Evolutionary conservation across 2,329 filamentous ascomycete genomes (phyloP), one percentile per base, ranked within the genome.

Genomic region (Corniculantispora saksenae): DNA sequence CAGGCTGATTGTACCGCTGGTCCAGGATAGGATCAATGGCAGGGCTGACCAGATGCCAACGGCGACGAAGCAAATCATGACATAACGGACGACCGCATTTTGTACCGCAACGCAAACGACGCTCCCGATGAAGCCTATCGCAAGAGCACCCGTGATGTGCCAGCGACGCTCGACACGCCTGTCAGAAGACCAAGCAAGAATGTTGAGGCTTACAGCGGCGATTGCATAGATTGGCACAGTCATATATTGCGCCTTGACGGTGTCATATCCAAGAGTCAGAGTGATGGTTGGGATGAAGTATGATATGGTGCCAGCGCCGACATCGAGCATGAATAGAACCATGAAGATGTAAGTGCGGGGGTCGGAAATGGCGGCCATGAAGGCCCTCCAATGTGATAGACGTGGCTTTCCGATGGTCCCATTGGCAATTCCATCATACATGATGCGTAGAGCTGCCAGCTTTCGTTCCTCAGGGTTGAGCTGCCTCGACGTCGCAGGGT

Each of bases 401-500:
- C 71, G 66, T 53, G 64, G 56, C 15, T 71, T 72, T 29, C 72
- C 73, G n/a, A 71, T 70, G 2, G 67, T 68, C 25, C 73, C 72
- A 1, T 76, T 75, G 17, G 74, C 73, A 32, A 81, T 75, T 54
- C 78, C 77, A 58, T 81, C 81, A 9, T 78, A 6, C 79, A 84
- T 86, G 72, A 91, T 81, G 7, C 89, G 84, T 1, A 86, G 84
- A 66, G 86, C 83, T 0, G 86, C 86, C 1, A 89, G 76, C 38
- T 86, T 84, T 64, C 87, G 88, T 72, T 91, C 87, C 53, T 86
- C 86, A 13, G 81, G 77, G 0, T 80, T 81, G 2, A 91, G 81
- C 85, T 87, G 90, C 35, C 79, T 77, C 0, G 88, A 88, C 0
- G 86, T 88, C 51, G 82, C 84, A 0, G 89, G 89, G 0, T 87